phyloP scores from a whole-genome alignment of 1,284 basidiomycete species.

The Flammula alnicola region DNA sequence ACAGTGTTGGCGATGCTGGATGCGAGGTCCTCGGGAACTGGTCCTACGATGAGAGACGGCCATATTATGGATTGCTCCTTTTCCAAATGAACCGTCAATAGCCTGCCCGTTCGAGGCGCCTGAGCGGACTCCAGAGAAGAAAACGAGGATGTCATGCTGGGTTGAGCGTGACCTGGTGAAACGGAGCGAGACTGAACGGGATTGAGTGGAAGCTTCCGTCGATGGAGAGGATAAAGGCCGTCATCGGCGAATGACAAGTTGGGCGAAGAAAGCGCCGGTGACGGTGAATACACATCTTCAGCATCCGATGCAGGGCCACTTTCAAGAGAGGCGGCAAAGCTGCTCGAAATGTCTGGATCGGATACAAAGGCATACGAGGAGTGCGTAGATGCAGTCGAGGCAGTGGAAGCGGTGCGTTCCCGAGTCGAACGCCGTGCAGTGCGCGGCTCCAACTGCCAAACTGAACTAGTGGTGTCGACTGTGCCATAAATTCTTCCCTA shows the following conservation, averaged over 20 bases:
- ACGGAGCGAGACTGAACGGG: conserved; percentile 52
- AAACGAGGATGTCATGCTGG: conserved; percentile 67
- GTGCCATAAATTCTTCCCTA: conserved; percentile 74
- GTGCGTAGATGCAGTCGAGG: conserved; percentile 73
- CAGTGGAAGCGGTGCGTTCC: conserved; percentile 73
- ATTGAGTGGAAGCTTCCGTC: conserved; percentile 38
- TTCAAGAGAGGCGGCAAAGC: conserved; percentile 78
- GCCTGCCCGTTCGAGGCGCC: conserved; percentile 57
- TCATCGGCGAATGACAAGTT: conserved; percentile 59
- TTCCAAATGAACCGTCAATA: conserved; percentile 76
- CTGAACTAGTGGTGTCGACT: conserved; percentile 63
- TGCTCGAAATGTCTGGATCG: conserved; percentile 79
- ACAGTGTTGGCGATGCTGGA: conserved; percentile 56
- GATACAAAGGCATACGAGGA: conserved; percentile 81
- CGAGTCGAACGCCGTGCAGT: conserved; percentile 54
- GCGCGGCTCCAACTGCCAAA: conserved; percentile 79
- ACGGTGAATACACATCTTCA: conserved; percentile 58
- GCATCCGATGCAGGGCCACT: conserved; percentile 70
- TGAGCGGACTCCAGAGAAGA: conserved; percentile 76
- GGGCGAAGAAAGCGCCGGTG: conserved; percentile 65
- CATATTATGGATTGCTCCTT: conserved; percentile 80
- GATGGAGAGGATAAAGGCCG: conserved; percentile 36
- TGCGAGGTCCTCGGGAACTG: conserved; percentile 64
- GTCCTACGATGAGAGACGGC: conserved; percentile 76
- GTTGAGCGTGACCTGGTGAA: conserved; percentile 58